Conservation (phyloP, 176 grass and related monocot genomes). For the Hyparrhenia diplandra region DNA sequence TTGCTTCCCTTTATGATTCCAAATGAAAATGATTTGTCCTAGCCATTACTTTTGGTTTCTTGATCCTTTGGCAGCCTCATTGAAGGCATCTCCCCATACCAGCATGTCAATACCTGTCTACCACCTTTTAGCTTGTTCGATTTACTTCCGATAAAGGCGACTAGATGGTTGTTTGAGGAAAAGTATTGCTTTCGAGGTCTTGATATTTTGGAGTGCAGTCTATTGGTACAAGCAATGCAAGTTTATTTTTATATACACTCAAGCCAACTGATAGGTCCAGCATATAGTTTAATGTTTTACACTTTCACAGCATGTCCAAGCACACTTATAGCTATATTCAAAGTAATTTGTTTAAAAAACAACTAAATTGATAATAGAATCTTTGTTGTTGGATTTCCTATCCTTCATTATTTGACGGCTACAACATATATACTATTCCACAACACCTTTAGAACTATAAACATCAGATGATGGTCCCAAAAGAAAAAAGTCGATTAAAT, state of each 20-base stretch:
- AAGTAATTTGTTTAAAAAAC: not conserved
- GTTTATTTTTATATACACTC: not conserved
- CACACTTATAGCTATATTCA: not conserved
- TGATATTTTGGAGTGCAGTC: not conserved
- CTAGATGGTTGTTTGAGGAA: not conserved
- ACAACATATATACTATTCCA: not conserved
- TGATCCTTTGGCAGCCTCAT: not conserved
- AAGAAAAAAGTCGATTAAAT: not conserved
- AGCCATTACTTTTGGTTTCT: not conserved
- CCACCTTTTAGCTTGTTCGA: not conserved
- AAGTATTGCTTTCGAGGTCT: not conserved
- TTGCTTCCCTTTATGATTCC: slow-evolving; percentile 11
- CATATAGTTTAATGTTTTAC: not conserved
- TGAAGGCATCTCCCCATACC: not conserved
- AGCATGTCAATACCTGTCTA: not conserved
- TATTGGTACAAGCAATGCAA: not conserved
- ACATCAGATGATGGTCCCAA: not conserved
- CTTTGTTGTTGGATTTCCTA: not conserved
- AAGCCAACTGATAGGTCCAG: not conserved
- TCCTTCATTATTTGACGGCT: not conserved
- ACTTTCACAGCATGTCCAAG: not conserved
- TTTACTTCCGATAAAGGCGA: not conserved
- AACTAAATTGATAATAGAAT: not conserved
- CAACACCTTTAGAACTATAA: not conserved
- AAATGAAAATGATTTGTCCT: not conserved